Conservation (phyloP, 2,329 filamentous ascomycete genomes). For the Cercospora sp. region DNA sequence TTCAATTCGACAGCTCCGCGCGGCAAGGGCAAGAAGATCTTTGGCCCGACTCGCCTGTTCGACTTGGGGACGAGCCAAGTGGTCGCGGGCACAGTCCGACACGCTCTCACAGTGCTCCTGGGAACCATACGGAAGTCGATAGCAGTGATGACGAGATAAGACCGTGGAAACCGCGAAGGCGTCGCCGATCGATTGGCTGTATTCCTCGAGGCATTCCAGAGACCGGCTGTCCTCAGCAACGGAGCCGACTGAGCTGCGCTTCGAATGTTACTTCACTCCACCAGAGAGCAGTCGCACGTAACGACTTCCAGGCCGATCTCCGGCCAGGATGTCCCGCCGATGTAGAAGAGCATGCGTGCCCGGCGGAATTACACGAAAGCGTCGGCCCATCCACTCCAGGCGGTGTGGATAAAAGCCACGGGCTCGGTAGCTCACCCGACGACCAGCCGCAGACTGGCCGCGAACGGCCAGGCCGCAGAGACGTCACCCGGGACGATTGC, state of each 20-base stretch:
- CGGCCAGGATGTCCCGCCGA: background rate
- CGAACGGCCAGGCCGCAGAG: background rate
- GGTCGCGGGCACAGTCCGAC: background rate
- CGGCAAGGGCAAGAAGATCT: constrained; percentile 2
- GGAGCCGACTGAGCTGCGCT: background rate
- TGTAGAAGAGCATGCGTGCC: background rate
- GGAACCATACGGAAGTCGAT: background rate
- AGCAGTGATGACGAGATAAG: background rate
- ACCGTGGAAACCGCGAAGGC: background rate
- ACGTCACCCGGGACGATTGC: background rate
- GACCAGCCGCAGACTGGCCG: background rate
- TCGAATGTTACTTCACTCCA: background rate
- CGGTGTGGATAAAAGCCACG: background rate
- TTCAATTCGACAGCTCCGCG: too few species aligned
- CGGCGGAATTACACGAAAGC: background rate
- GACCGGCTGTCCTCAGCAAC: background rate
- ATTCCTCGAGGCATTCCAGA: background rate
- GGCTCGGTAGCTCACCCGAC: background rate
- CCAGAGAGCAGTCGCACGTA: background rate
- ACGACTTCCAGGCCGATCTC: background rate
- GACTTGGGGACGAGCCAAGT: background rate
- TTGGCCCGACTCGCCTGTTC: constrained; percentile 1
- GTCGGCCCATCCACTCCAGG: background rate
- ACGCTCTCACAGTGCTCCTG: background rate
- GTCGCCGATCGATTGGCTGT: background rate